Conservation (phyloP, 768 basidiomycete species). For the Sporobolomyces phaffii region DNA sequence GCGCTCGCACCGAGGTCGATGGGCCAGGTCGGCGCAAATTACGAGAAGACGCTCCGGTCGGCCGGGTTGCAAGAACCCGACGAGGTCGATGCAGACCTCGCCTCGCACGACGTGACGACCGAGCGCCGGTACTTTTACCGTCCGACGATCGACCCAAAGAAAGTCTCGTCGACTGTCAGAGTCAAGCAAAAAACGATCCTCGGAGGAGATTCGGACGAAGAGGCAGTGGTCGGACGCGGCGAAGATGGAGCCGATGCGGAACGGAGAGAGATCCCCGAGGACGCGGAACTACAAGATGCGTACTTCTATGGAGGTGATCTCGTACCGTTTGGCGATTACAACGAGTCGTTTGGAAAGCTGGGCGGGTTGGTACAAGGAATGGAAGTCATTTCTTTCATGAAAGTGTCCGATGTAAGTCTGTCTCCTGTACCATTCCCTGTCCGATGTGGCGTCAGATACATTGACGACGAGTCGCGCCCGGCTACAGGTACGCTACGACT, state of each 20-base stretch:
- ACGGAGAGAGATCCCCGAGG: constrained; percentile 4
- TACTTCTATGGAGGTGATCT: constrained; percentile 88
- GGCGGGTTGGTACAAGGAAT: constrained; percentile 67
- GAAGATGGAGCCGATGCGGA: background rate
- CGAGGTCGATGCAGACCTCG: constrained; percentile 22
- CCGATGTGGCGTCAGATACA: background rate
- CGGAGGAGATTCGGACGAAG: constrained; percentile 16
- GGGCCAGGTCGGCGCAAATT: constrained; percentile 17
- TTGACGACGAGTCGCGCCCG: background rate
- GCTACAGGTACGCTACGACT: constrained; percentile 30
- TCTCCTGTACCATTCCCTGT: background rate
- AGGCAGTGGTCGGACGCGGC: background rate
- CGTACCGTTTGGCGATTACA: constrained; percentile 58
- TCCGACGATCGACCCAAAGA: background rate
- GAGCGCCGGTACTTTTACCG: constrained; percentile 23
- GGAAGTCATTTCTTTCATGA: constrained; percentile 80
- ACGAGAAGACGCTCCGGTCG: constrained; percentile 4
- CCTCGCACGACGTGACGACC: constrained; percentile 7
- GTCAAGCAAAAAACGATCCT: constrained; percentile 20
- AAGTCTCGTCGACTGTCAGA: constrained; percentile 25
- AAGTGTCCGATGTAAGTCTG: constrained; percentile 55
- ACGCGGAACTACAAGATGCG: constrained; percentile 48
- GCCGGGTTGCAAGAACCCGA: constrained; percentile 28
- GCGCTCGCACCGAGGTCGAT: constrained; percentile 8
- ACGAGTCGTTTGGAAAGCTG: constrained; percentile 61